phyloP scores from a whole-genome alignment of 2,329 filamentous ascomycete species.

The Scedosporium boydii region DNA sequence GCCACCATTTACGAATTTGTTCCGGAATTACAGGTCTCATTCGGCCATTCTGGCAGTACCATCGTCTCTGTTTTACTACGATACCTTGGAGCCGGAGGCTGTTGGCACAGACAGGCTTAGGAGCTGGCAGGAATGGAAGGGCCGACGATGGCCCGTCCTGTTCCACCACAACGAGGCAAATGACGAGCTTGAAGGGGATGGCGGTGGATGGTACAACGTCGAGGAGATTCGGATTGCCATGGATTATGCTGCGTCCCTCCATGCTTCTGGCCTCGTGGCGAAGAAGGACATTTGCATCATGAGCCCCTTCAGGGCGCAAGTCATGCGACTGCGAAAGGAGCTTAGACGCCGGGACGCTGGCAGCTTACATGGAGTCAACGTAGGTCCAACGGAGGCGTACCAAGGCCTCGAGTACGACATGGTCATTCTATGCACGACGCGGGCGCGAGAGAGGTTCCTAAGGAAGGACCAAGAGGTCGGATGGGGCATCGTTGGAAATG shows the following conservation, averaged over 20 bases:
- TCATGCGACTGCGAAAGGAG: constrained; percentile 97
- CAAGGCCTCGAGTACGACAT: constrained; percentile 98
- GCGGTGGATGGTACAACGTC: constrained; percentile 6
- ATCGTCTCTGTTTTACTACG: constrained; percentile 99
- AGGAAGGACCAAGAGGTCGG: constrained; percentile 92
- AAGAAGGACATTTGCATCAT: constrained; percentile 93
- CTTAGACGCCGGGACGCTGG: constrained; percentile 91
- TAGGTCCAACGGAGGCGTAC: constrained; percentile 96
- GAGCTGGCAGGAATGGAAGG: background rate
- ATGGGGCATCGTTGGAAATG: constrained; percentile 98
- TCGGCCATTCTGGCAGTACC: constrained; percentile 95
- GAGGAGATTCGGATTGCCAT: constrained; percentile 52
- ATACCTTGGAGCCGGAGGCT: constrained; percentile 75
- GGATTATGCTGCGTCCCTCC: constrained; percentile 94
- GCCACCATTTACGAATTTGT: constrained; percentile 2
- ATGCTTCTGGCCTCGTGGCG: constrained; percentile 96
- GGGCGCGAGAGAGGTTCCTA: constrained; percentile 51
- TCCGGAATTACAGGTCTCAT: constrained; percentile 59
- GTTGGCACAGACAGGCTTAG: constrained; percentile 63
- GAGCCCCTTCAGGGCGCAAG: constrained; percentile 96
- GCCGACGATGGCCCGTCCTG: constrained; percentile 55
- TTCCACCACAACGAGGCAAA: constrained; percentile 98
- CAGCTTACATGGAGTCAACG: constrained; percentile 95
- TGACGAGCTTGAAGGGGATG: constrained; percentile 61
- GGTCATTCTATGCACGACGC: constrained; percentile 73